Conservation (phyloP, 2,329 filamentous ascomycete species). For the Scedosporium aurantiacum region DNA sequence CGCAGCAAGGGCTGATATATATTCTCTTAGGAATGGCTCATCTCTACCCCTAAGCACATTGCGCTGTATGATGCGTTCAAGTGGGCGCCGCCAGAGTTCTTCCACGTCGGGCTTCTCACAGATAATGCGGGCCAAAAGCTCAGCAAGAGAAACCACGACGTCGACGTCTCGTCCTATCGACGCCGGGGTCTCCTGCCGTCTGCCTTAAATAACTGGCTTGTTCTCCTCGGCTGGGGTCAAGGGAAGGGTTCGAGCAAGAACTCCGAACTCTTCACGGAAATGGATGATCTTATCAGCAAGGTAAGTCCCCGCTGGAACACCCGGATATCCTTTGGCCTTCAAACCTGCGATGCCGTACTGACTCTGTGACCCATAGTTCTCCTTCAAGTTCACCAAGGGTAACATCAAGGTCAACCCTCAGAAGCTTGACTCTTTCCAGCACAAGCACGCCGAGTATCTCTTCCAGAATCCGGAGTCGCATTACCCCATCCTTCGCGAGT, state of each 20-base stretch:
- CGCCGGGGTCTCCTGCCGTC: constrained; percentile 34
- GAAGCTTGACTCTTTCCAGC: constrained; percentile 74
- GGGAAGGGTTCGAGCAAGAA: constrained; percentile 28
- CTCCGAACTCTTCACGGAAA: constrained; percentile 54
- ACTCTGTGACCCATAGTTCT: constrained; percentile 47
- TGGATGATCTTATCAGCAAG: constrained; percentile 59
- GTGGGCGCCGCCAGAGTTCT: constrained; percentile 64
- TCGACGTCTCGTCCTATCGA: constrained; percentile 40
- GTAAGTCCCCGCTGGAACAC: constrained; percentile 30
- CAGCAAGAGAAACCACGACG: constrained; percentile 64
- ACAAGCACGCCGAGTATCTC: constrained; percentile 41
- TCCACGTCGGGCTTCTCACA: constrained; percentile 68
- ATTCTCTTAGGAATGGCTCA: constrained; percentile 18
- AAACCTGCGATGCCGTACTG: background rate
- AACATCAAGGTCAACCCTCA: constrained; percentile 72
- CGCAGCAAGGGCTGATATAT: background rate
- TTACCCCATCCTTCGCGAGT: background rate
- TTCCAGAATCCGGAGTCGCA: constrained; percentile 11
- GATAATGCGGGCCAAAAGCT: constrained; percentile 62
- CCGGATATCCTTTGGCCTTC: background rate
- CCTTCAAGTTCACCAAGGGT: constrained; percentile 80
- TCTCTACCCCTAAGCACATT: constrained; percentile 70
- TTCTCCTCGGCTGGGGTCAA: constrained; percentile 76
- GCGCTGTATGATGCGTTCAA: constrained; percentile 66
- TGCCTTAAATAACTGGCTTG: constrained; percentile 66